phyloP scores from a whole-genome alignment of 768 basidiomycete species.

The Boletus rubroflammeus region DNA sequence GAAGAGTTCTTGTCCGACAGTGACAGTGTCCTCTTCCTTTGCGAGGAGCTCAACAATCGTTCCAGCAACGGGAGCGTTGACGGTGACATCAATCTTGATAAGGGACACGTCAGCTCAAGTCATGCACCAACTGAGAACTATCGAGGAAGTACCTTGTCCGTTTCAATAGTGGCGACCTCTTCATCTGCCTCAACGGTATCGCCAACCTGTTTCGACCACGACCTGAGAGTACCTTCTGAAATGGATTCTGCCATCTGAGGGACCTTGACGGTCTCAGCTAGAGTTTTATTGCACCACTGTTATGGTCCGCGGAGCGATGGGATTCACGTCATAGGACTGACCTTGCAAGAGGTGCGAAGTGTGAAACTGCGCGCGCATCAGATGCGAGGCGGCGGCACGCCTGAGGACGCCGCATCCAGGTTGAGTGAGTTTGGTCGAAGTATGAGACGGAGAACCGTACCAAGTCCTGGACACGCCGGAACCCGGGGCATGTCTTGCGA shows the following conservation, averaged over 20 bases:
- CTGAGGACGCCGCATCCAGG: constrained; percentile 25
- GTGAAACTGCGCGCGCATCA: constrained; percentile 62
- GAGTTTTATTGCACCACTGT: constrained; percentile 4
- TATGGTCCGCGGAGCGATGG: constrained; percentile 3
- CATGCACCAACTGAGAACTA: background rate
- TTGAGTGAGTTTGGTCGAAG: constrained; percentile 2
- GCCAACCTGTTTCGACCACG: constrained; percentile 91
- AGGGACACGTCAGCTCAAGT: constrained; percentile 1
- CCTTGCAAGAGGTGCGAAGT: constrained; percentile 68
- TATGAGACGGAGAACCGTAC: constrained; percentile 31
- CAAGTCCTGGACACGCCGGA: constrained; percentile 44
- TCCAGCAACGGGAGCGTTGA: constrained; percentile 88
- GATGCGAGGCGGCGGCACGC: constrained; percentile 44
- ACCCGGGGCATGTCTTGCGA: constrained; percentile 34
- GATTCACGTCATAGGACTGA: constrained; percentile 34
- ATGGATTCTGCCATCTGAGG: constrained; percentile 99
- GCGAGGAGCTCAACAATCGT: constrained; percentile 85
- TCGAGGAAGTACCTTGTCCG: constrained; percentile 74
- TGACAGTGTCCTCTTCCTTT: constrained; percentile 90
- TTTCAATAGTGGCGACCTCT: constrained; percentile 97
- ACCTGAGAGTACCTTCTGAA: constrained; percentile 93
- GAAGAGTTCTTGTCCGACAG: constrained; percentile 93
- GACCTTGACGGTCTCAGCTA: constrained; percentile 88
- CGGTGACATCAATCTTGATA: constrained; percentile 89
- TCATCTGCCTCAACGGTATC: constrained; percentile 90